A percentile compares a stretch with the other conserved stretches of the same genome.
Evolutionary conservation across 148 eudicot species (phyloP).

Genomic region (Chenopodium quinoa): DNA sequence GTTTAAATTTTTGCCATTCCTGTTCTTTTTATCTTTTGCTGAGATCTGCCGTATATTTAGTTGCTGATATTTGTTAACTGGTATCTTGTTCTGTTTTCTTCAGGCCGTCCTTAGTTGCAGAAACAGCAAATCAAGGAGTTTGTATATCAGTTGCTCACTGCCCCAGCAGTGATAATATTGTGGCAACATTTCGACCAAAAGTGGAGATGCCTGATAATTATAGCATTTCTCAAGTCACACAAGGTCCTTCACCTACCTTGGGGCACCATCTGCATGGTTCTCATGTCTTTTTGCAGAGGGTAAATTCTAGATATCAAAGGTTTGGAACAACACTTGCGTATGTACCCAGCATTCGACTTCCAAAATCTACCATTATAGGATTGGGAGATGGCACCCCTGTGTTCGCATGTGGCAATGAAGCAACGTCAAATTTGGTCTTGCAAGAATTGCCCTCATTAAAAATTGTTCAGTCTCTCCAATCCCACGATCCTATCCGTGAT

Average conservation of each 20-base stretch:
- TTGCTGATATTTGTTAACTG: not conserved
- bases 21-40: not conserved
- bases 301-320: conserved; percentile 37
- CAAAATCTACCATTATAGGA: conserved; percentile 59
- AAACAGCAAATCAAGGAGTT: conserved; percentile 70
- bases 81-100: conserved; percentile 9
- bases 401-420: conserved; percentile 72
- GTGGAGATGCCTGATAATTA: conserved; percentile 40
- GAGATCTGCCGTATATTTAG: not conserved
- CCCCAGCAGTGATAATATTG: conserved; percentile 46
- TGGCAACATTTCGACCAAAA: conserved; percentile 86
- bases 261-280: conserved; percentile 61
- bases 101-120: conserved; percentile 65
- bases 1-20: not conserved
- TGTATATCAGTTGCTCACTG: conserved; percentile 83
- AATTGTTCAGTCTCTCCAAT: conserved; percentile 41
- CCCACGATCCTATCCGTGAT: conserved; percentile 56
- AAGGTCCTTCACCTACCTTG: conserved; percentile 32
- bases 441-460: conserved; percentile 58
- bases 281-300: conserved; percentile 50
- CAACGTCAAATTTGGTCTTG: conserved; percentile 49
- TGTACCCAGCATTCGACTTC: conserved; percentile 69
- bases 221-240: conserved; percentile 47
- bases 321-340: conserved; percentile 48
- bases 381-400: conserved; percentile 30